Percentiles rank a stretch among this genome's conserved stretches.
Conservation (phyloP, 805 yeast species). For the Ogataea naganishii region DNA sequence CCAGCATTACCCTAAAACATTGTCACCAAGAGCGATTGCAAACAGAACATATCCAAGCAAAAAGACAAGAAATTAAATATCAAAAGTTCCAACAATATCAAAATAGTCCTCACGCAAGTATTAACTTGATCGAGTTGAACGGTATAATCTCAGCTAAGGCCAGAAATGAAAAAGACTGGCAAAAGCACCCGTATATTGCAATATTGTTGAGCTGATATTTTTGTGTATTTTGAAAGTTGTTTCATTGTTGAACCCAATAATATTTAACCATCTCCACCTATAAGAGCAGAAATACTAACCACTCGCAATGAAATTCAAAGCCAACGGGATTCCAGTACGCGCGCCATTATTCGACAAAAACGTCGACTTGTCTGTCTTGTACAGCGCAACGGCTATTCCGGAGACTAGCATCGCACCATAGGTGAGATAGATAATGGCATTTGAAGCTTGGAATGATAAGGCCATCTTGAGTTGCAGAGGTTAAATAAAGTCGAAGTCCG, state of each 20-base stretch:
- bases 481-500: too few species aligned
- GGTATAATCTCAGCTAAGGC: slow-evolving; percentile 68
- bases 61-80: background rate
- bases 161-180: slow-evolving; percentile 4
- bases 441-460: slow-evolving; percentile 39
- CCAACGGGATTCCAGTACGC: slow-evolving; percentile 69
- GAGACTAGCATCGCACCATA: slow-evolving; percentile 45
- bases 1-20: too few species aligned
- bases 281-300: slow-evolving; percentile 43
- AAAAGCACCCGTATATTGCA: slow-evolving; percentile 40
- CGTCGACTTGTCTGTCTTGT: slow-evolving; percentile 39
- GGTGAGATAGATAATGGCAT: slow-evolving; percentile 56
- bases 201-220: slow-evolving; percentile 16
- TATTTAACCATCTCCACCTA: slow-evolving; percentile 3
- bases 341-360: slow-evolving; percentile 77
- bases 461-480: slow-evolving; percentile 11
- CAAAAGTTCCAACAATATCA: slow-evolving; percentile 29
- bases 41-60: background rate
- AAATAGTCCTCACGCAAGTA: slow-evolving; percentile 73
- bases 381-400: slow-evolving; percentile 54
- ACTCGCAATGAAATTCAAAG: slow-evolving; percentile 84
- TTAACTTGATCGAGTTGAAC: slow-evolving; percentile 76
- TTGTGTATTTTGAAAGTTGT: background rate
- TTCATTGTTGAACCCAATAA: too few species aligned
- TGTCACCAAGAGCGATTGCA: too few species aligned